These are phyloP conservation scores for Psidium guajava DNA, from an alignment of 345 rosid species.

Conservation along the genomic window DNA sequence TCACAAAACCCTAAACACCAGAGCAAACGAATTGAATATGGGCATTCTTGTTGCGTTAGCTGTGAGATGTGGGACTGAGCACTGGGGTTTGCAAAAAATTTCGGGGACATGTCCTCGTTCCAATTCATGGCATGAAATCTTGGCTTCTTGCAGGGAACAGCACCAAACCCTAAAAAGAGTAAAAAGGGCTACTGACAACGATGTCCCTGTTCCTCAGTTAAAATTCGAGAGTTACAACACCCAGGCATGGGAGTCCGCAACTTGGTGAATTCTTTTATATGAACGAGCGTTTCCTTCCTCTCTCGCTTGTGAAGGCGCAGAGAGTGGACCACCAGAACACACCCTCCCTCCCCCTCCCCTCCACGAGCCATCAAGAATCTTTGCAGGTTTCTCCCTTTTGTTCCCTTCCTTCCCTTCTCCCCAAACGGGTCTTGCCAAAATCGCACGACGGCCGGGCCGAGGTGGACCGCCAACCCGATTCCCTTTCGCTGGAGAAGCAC, in stretches of 20 bases:
- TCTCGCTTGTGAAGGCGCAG: not conserved
- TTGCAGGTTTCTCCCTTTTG: slow-evolving; percentile 15
- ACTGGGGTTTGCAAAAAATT: not conserved
- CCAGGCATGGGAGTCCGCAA: not conserved
- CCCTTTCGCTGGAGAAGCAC: not conserved
- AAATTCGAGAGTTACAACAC: not conserved
- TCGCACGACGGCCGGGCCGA: not conserved
- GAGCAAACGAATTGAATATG: not conserved
- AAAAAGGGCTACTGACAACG: not conserved
- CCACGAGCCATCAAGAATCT: slow-evolving; percentile 25
- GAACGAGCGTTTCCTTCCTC: not conserved
- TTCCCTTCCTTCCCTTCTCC: slow-evolving; percentile 7
- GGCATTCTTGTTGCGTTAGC: not conserved
- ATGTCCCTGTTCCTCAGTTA: not conserved
- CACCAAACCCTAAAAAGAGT: not conserved
- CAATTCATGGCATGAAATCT: not conserved
- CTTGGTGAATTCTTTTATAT: not conserved
- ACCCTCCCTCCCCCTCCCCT: not conserved
- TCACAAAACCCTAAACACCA: not conserved
- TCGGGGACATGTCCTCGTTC: not conserved
- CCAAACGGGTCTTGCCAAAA: not conserved
- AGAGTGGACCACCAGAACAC: not conserved
- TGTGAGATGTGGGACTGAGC: not conserved
- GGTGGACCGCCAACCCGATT: not conserved
- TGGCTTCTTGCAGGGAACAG: not conserved